These are phyloP conservation scores for Mucor saturninus DNA, from an alignment of 371 early-diverging fungal species.

Conservation along the genomic window DNA sequence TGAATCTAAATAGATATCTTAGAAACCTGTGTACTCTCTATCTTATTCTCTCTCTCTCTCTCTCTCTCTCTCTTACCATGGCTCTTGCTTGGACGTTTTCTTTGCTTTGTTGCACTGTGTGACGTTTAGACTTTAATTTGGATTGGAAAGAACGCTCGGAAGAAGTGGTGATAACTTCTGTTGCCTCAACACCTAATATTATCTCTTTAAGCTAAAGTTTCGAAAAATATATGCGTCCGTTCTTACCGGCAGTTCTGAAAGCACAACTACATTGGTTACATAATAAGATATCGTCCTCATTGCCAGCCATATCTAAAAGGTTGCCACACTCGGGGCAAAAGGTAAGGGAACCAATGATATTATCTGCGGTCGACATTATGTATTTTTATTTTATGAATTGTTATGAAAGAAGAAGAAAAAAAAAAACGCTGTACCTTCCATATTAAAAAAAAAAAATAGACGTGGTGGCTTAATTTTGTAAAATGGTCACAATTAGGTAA, in stretches of 20 bases:
- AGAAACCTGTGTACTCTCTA: no score
- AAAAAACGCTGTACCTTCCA: constrained; percentile 8
- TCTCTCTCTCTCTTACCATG: constrained; percentile 54
- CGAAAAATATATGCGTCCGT: not conserved
- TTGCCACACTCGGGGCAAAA: constrained; percentile 91
- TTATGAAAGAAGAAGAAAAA: constrained; percentile 17
- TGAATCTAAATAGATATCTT: constrained; percentile 42
- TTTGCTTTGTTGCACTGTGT: constrained; percentile 67
- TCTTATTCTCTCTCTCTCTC: not conserved
- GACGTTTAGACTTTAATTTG: constrained; percentile 72
- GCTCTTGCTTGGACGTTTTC: constrained; percentile 67
- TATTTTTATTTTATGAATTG: constrained; percentile 9
- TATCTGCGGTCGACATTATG: constrained; percentile 22
- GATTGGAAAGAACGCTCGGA: constrained; percentile 81
- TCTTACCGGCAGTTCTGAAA: constrained; percentile 66
- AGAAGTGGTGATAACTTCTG: constrained; percentile 81
- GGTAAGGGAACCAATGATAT: constrained; percentile 69
- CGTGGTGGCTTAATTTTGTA: not conserved
- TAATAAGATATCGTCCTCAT: constrained; percentile 71
- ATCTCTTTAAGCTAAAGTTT: not conserved
- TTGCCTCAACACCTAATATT: constrained; percentile 71
- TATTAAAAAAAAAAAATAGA: not conserved
- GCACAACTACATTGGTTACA: constrained; percentile 82
- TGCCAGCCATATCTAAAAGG: constrained; percentile 82
- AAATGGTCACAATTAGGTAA: not conserved